Conservation (phyloP, 2,329 filamentous ascomycete species). For the Apiospora kogelbergensis region DNA sequence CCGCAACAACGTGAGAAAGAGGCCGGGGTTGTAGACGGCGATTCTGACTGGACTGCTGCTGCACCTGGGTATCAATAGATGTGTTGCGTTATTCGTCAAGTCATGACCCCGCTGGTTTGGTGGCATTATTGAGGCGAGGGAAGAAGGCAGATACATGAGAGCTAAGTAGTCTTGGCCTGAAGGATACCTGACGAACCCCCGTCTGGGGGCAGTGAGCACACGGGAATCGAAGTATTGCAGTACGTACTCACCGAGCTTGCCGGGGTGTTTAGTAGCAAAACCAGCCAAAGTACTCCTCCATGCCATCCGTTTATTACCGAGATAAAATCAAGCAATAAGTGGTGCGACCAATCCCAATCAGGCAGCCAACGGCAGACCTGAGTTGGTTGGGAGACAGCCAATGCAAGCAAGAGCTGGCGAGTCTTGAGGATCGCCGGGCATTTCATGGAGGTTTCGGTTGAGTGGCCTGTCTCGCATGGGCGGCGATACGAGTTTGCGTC, state of each 20-base stretch:
- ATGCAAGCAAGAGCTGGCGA: constrained; percentile 3
- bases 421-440: background rate
- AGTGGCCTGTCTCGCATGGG: background rate
- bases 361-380: constrained; percentile 2
- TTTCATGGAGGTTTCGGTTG: constrained; percentile 1
- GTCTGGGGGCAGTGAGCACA: no score
- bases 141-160: background rate
- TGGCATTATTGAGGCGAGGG: constrained; percentile 7
- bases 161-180: constrained; percentile 1
- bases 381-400: constrained; percentile 12
- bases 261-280: background rate
- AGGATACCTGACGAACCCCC: background rate
- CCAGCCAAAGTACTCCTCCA: background rate
- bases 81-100: background rate
- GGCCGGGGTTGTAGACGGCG: constrained; percentile 3
- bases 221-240: background rate
- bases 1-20: constrained; percentile 1
- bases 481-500: background rate
- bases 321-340: constrained; percentile 16
- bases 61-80: background rate
- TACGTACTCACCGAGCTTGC: constrained; percentile 7
- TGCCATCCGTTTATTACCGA: background rate
- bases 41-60: background rate
- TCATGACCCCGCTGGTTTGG: constrained; percentile 9
- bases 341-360: constrained; percentile 16